phyloP scores from a whole-genome alignment of 1,284 basidiomycete genomes.

The Puccinia novopanici region DNA sequence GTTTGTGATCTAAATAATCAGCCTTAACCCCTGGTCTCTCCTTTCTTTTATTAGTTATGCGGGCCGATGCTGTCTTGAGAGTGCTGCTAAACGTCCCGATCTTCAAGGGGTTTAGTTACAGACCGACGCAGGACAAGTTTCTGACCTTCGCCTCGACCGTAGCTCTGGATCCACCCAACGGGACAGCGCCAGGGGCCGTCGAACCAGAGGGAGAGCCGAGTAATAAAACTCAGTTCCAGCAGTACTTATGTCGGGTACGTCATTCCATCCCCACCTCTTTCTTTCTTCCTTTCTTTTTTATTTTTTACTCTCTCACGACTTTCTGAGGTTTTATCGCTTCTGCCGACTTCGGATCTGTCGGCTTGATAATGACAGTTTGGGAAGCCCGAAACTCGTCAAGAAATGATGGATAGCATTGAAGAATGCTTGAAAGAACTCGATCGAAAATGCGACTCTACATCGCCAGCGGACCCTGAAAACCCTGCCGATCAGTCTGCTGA shows the following conservation, averaged over 20 bases:
- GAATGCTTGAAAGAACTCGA: slow-evolving; percentile 26
- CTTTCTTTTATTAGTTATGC: slow-evolving; percentile 27
- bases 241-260: slow-evolving; percentile 49
- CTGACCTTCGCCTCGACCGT: slow-evolving; percentile 36
- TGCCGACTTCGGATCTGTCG: not conserved
- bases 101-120: slow-evolving; percentile 47
- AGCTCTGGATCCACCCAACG: not conserved
- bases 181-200: not conserved
- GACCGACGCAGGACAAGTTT: slow-evolving; percentile 45
- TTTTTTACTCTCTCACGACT: slow-evolving; percentile 3
- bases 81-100: slow-evolving; percentile 49
- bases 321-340: not conserved
- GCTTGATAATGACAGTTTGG: slow-evolving; percentile 23
- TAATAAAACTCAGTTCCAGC: slow-evolving; percentile 41
- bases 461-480: not conserved
- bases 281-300: no score
- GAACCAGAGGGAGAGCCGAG: not conserved
- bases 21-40: not conserved
- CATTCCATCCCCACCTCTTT: not conserved
- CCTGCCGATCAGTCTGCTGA: not conserved
- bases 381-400: slow-evolving; percentile 40
- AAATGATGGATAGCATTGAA: slow-evolving; percentile 49
- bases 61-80: slow-evolving; percentile 47
- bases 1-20: no score
- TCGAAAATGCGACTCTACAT: not conserved